These are phyloP conservation scores for Wickerhamomyces sp. DNA, from an alignment of 1,139 yeast genomes.

Conservation along the genomic window DNA sequence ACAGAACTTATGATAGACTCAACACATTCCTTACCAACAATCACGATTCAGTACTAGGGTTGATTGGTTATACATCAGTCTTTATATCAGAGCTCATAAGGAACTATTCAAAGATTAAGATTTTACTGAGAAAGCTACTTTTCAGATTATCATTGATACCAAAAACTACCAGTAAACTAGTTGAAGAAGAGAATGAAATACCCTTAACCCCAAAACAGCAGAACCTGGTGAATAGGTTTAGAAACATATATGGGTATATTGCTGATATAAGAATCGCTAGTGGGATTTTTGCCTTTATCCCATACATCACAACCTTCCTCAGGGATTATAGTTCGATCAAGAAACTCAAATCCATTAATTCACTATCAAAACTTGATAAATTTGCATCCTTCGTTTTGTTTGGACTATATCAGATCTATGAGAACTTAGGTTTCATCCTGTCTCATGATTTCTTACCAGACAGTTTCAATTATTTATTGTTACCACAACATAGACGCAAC, in stretches of 20 bases:
- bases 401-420: slow-evolving; percentile 18
- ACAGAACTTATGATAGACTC: slow-evolving; percentile 7
- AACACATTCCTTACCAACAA: slow-evolving; percentile 13
- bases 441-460: slow-evolving; percentile 20
- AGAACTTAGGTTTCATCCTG: slow-evolving; percentile 19
- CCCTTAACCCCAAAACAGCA: slow-evolving; percentile 7
- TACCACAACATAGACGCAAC: slow-evolving; percentile 13
- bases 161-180: neutral
- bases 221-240: slow-evolving; percentile 9
- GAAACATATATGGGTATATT: slow-evolving; percentile 18
- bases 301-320: slow-evolving; percentile 19
- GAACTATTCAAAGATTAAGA: slow-evolving; percentile 16
- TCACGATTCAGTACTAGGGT: slow-evolving; percentile 16
- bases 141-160: slow-evolving; percentile 10
- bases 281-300: slow-evolving; percentile 19
- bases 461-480: slow-evolving; percentile 11
- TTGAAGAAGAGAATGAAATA: too few relatives aligned
- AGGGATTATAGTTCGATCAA: slow-evolving; percentile 14
- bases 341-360: slow-evolving; percentile 12
- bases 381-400: slow-evolving; percentile 16
- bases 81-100: slow-evolving; percentile 18
- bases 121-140: slow-evolving; percentile 7
- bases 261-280: slow-evolving; percentile 22
- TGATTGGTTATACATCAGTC: slow-evolving; percentile 17
- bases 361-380: slow-evolving; percentile 12